Conservation (phyloP, 495 filamentous ascomycete genomes). For the Talaromyces stipitatus region DNA sequence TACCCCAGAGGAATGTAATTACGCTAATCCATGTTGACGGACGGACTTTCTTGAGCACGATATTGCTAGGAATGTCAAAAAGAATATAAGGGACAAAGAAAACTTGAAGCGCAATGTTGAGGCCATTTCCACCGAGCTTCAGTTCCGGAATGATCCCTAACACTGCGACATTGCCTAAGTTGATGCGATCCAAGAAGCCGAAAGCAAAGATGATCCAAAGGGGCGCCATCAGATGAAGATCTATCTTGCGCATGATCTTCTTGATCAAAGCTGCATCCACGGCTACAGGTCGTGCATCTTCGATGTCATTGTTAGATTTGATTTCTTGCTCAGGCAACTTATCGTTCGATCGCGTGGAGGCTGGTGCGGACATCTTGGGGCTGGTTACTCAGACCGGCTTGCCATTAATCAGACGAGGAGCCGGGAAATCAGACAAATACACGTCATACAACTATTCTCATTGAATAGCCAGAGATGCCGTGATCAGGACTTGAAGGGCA, state of each 20-base stretch:
- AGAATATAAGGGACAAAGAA: conserved; percentile 58
- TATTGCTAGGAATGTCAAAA: conserved; percentile 55
- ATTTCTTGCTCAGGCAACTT: background rate
- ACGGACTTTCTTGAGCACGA: conserved; percentile 54
- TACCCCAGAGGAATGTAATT: conserved; percentile 45
- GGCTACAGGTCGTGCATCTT: background rate
- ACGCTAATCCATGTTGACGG: conserved; percentile 46
- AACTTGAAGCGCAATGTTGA: conserved; percentile 47
- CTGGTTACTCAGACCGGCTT: too few relatives aligned
- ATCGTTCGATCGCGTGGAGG: background rate
- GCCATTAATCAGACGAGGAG: too few relatives aligned
- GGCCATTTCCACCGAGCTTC: conserved; percentile 19
- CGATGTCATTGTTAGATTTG: background rate
- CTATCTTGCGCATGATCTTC: conserved; percentile 8
- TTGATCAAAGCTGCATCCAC: background rate
- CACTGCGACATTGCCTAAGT: conserved; percentile 47
- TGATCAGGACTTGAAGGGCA: too few relatives aligned
- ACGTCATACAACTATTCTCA: too few relatives aligned
- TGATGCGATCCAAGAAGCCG: conserved; percentile 30
- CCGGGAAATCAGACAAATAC: too few relatives aligned
- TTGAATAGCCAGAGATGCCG: too few relatives aligned
- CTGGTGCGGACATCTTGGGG: background rate
- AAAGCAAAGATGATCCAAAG: conserved; percentile 14
- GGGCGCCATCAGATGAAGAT: conserved; percentile 13
- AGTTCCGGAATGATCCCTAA: conserved; percentile 42